phyloP scores from a whole-genome alignment of 2,329 filamentous ascomycete genomes.

The Colletotrichum camelliae region DNA sequence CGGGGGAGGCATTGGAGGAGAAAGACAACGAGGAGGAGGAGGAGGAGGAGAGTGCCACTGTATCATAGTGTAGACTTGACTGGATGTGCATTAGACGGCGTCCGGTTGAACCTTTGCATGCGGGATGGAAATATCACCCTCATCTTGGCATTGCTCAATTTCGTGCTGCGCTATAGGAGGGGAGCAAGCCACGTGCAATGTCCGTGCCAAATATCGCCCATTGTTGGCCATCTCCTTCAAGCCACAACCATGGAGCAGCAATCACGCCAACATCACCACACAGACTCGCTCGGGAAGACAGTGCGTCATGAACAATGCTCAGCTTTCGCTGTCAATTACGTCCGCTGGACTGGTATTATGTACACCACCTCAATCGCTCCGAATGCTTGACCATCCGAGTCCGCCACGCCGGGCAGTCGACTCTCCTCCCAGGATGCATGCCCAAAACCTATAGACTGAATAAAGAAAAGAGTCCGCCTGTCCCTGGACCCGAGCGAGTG shows the following conservation, averaged over 20 bases:
- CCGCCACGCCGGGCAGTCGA: neutral
- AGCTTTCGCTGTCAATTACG: neutral
- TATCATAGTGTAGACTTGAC: slow-evolving; percentile 50
- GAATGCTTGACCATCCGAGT: neutral
- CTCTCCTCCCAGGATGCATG: slow-evolving; percentile 4
- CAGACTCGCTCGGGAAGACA: neutral
- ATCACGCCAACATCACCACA: neutral
- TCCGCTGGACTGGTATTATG: slow-evolving; percentile 12
- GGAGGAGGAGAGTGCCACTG: slow-evolving; percentile 28
- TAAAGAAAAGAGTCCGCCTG: neutral
- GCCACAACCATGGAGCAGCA: neutral
- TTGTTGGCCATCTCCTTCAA: neutral
- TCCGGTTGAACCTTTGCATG: slow-evolving; percentile 34
- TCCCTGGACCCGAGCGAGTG: slow-evolving; percentile 1
- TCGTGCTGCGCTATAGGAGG: neutral
- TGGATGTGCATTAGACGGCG: slow-evolving; percentile 49
- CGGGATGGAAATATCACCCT: slow-evolving; percentile 3
- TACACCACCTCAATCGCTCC: slow-evolving; percentile 6
- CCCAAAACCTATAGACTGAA: slow-evolving; percentile 1
- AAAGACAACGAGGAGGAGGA: neutral
- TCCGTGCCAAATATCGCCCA: neutral
- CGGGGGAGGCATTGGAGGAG: neutral
- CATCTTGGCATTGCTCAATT: neutral
- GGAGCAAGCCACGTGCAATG: neutral
- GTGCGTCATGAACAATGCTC: neutral